Conservation (phyloP, 1,284 basidiomycete genomes). For the Cryptococcus wingfieldii region DNA sequence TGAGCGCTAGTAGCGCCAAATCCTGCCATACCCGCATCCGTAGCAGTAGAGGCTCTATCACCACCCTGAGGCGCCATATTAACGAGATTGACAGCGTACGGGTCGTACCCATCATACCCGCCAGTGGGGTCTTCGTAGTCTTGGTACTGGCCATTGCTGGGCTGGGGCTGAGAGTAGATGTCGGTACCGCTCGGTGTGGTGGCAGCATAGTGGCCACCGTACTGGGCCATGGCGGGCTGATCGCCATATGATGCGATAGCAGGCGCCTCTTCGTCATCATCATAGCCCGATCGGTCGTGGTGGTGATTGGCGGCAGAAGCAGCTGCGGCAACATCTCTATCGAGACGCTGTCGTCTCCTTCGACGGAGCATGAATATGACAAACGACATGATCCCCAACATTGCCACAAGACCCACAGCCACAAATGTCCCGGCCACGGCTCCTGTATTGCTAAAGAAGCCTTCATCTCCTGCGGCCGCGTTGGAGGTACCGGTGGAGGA, state of each 20-base stretch:
- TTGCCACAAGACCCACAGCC: constrained; percentile 46
- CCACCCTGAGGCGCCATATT: constrained; percentile 6
- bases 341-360: constrained; percentile 44
- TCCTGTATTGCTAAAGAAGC: constrained; percentile 48
- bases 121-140: constrained; percentile 46
- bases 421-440: constrained; percentile 50
- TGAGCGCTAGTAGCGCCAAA: constrained; percentile 30
- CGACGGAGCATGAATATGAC: constrained; percentile 45
- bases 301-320: constrained; percentile 48
- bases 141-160: constrained; percentile 24
- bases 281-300: constrained; percentile 40
- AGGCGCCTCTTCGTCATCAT: constrained; percentile 43
- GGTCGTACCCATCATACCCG: constrained; percentile 43
- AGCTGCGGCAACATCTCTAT: constrained; percentile 50
- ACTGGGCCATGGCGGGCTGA: constrained; percentile 43
- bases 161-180: constrained; percentile 29
- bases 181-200: constrained; percentile 23
- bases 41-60: constrained; percentile 30
- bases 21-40: constrained; percentile 34
- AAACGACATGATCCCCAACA: constrained; percentile 42
- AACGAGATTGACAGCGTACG: constrained; percentile 39
- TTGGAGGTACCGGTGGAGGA: constrained; percentile 18
- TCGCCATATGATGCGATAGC: background rate
- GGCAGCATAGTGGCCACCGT: constrained; percentile 43
- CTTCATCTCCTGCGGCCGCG: constrained; percentile 15